Conservation (phyloP, 176 grass and related monocot species). For the Carex parvula region DNA sequence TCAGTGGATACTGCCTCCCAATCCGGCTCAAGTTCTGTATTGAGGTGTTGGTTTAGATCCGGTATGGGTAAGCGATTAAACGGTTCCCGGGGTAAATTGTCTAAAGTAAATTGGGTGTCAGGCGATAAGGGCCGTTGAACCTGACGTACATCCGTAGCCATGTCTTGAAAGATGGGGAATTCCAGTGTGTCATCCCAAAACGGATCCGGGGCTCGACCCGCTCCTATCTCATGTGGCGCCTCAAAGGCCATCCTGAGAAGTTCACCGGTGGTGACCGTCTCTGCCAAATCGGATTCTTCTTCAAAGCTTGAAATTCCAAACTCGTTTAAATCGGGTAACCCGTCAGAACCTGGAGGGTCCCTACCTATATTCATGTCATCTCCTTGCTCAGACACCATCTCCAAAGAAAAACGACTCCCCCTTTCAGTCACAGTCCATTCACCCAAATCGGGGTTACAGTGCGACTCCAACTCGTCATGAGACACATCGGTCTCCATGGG, state of each 20-base stretch:
- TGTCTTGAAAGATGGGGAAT: background rate
- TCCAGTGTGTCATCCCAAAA: background rate
- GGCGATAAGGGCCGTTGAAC: background rate
- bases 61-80: constrained; percentile 54
- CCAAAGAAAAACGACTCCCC: background rate
- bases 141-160: background rate
- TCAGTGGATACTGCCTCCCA: constrained; percentile 43
- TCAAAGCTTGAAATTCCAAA: background rate
- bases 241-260: background rate
- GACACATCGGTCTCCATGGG: background rate
- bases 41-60: constrained; percentile 38
- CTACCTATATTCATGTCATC: background rate
- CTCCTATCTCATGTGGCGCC: background rate
- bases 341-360: background rate
- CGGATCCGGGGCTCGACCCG: background rate
- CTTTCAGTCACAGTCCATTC: background rate
- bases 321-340: background rate
- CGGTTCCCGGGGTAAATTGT: background rate
- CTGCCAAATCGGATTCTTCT: background rate
- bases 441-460: background rate
- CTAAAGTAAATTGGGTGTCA: background rate
- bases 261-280: background rate
- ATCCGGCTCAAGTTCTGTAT: constrained; percentile 28
- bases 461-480: background rate
- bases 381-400: background rate